A percentile compares a stretch with the other conserved stretches of the same genome.
Conservation (phyloP, 1,284 basidiomycete species). For the Singerocomus inundabilis region DNA sequence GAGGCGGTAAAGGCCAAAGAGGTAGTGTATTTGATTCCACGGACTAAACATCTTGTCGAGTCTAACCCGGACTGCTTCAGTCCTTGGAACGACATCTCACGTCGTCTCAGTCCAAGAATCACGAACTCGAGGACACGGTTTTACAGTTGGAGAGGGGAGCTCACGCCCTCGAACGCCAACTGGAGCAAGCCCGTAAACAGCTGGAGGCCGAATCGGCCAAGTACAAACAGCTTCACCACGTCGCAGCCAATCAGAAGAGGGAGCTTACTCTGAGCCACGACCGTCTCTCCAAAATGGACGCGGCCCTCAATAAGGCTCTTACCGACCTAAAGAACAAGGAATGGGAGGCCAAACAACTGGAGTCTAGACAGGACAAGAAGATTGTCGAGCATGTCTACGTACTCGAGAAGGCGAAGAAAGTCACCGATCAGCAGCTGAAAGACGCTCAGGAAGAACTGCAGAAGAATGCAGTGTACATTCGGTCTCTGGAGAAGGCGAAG, state of each 20-base stretch:
- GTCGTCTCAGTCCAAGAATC: slow-evolving; percentile 71
- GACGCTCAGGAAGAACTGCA: slow-evolving; percentile 79
- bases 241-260: slow-evolving; percentile 60
- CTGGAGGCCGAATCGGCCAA: slow-evolving; percentile 69
- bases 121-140: slow-evolving; percentile 85
- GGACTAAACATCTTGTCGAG: background rate
- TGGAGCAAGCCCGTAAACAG: slow-evolving; percentile 66
- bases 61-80: slow-evolving; percentile 13
- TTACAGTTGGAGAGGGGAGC: slow-evolving; percentile 84
- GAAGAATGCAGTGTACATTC: slow-evolving; percentile 73
- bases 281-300: slow-evolving; percentile 70
- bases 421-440: slow-evolving; percentile 89
- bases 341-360: slow-evolving; percentile 83
- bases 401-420: slow-evolving; percentile 93
- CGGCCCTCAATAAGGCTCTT: slow-evolving; percentile 77
- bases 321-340: slow-evolving; percentile 81
- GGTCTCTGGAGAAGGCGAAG: slow-evolving; percentile 82
- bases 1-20: slow-evolving; percentile 68
- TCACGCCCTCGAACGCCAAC: slow-evolving; percentile 68
- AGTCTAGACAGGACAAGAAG: slow-evolving; percentile 92
- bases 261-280: slow-evolving; percentile 73
- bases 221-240: slow-evolving; percentile 72
- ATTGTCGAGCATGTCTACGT: slow-evolving; percentile 99
- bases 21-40: slow-evolving; percentile 42
- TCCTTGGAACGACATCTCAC: slow-evolving; percentile 73